Evolutionary conservation across 352 stramenopile genomes (phyloP).

Genomic region (Thraustochytrium sp.): DNA sequence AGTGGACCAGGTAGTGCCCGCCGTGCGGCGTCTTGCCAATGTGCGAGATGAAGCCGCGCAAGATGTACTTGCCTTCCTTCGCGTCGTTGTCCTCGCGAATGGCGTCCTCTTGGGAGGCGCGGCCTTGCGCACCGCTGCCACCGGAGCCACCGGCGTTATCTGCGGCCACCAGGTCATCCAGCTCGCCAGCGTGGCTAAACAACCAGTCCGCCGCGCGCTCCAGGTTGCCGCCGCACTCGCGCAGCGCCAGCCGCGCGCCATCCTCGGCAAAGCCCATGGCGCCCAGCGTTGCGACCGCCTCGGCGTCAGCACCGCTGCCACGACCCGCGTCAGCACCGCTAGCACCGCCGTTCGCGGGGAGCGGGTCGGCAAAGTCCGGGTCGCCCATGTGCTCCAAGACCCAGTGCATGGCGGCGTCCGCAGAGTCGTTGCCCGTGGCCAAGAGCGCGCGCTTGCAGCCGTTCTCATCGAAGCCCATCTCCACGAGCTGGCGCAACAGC

Average conservation of each 20-base stretch:
- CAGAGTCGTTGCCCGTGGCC: conserved; percentile 75
- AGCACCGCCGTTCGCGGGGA: conserved; percentile 51
- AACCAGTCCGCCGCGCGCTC: conserved; percentile 95
- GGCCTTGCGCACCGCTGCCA: conserved; percentile 50
- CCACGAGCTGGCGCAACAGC: conserved; percentile 87
- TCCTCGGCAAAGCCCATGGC: conserved; percentile 76
- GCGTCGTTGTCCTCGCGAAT: conserved; percentile 49
- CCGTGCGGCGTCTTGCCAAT: conserved; percentile 95
- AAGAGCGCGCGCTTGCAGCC: conserved; percentile 89
- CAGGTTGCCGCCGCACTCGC: conserved; percentile 76
- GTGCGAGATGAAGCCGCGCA: conserved; percentile 96
- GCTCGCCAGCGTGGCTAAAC: conserved; percentile 88
- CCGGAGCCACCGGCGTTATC: conserved; percentile 48
- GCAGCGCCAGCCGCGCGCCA: conserved; percentile 83
- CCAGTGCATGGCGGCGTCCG: conserved; percentile 93
- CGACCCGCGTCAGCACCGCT: background rate
- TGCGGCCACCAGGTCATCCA: conserved; percentile 39
- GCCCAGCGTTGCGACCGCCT: conserved; percentile 15
- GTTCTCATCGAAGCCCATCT: conserved; percentile 97
- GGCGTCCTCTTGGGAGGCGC: background rate
- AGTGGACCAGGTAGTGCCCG: conserved; percentile 96
- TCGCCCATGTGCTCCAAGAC: conserved; percentile 97
- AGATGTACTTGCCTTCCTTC: conserved; percentile 74
- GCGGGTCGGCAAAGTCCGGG: conserved; percentile 90
- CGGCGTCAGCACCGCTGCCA: background rate